A percentile compares a stretch with the other conserved stretches of the same genome.
These are phyloP conservation scores for Penicillium nucicola DNA, from an alignment of 495 filamentous ascomycete genomes.

Conservation along the genomic window DNA sequence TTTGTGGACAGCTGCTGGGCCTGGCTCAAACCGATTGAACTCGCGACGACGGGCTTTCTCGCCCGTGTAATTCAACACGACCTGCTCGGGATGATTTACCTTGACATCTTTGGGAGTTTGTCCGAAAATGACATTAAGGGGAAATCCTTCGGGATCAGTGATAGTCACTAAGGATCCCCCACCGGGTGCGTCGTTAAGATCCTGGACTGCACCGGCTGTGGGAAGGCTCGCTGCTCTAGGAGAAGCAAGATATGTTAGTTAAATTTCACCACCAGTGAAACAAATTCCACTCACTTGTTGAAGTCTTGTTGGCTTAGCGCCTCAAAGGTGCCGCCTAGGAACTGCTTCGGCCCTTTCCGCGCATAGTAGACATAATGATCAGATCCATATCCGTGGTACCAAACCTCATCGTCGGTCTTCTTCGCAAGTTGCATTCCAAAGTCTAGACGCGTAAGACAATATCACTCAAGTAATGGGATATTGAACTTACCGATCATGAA, in stretches of 20 bases:
- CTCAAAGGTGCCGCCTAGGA: constrained; percentile 50
- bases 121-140: constrained; percentile 32
- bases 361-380: constrained; percentile 57
- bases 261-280: not conserved
- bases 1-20: constrained; percentile 70
- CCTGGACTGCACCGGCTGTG: constrained; percentile 20
- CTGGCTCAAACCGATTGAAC: constrained; percentile 41
- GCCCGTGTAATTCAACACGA: constrained; percentile 24
- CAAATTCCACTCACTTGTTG: constrained; percentile 18
- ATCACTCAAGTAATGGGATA: no score
- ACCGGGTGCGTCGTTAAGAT: constrained; percentile 28
- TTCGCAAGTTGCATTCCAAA: constrained; percentile 54
- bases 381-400: constrained; percentile 56
- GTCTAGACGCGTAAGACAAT: constrained; percentile 23
- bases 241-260: no score
- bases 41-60: constrained; percentile 27
- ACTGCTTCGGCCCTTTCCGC: constrained; percentile 46
- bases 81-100: constrained; percentile 17
- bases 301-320: constrained; percentile 56
- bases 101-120: constrained; percentile 12
- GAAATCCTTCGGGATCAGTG: constrained; percentile 35
- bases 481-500: no score
- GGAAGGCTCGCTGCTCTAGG: constrained; percentile 23
- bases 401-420: constrained; percentile 46
- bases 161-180: constrained; percentile 31